Base-by-base conservation (phyloP, 305 asterid genomes). In the Rubia peregrina region DNA sequence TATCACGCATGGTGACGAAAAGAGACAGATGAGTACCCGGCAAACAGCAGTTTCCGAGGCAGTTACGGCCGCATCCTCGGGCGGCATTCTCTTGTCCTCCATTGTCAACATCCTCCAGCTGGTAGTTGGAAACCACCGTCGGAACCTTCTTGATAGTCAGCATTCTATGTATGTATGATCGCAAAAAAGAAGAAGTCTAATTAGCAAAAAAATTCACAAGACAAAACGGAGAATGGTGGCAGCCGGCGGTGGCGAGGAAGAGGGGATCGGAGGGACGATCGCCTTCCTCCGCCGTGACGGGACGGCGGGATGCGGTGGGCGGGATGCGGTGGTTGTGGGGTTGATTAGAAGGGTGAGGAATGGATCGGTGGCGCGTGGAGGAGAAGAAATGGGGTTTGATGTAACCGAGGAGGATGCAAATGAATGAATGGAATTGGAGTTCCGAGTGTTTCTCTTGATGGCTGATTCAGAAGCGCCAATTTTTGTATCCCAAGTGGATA, bases 241-340 rank as follows among this genome's bases (percentile, higher is more conserved):
- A 19, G 56, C 55, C 1, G 19, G 55, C n/a, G 16, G 53, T 19
- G 59, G 59, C 59, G 90, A 85, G 90, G 81, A 83, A 87, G 75
- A 87, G 92, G 75, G 83, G 87, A 79, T 86, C 89, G 56, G 89
- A 86, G 59, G 95, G 95, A 78, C 85, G 82, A 77, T 90, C 95
- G 82, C 91, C 91, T 82, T 85, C 87, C 66, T 92, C 92, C 95
- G 70, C 90, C 92, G 92, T 86, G 89, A 72, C 86, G 89, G 81
- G 87, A 85, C 16, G 95, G 87, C 77, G 38, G 38, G 38, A 33
- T 33, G 38, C 38, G 38, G 30, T 26, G 30, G 30, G 30, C 30
- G n/a, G n/a, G n/a, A 65, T 85, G 59, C 78, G 80, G 76, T 77
- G 78, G 80, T 87, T 82, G 67, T 78, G 69, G 9, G 43, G 80